Conservation (phyloP, 371 early-diverging fungal species). For the Zychaea mexicana region DNA sequence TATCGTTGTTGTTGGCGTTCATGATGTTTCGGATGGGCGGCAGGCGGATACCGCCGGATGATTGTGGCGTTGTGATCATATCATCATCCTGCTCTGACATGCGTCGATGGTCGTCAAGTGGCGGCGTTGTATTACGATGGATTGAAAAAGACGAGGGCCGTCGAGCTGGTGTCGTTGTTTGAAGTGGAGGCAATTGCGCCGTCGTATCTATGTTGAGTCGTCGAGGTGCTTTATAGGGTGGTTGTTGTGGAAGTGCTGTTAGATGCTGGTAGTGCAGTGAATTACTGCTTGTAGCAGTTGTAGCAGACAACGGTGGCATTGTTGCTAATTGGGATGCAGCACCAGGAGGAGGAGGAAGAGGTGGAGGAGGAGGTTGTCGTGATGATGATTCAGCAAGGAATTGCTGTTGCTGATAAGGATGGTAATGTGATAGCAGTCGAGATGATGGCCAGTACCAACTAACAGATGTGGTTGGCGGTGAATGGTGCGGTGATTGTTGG, state of each 20-base stretch:
- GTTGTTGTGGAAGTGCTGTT: background rate
- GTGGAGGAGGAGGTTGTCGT: background rate
- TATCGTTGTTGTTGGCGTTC: background rate
- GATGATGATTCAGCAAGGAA: too few relatives aligned
- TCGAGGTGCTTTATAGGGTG: background rate
- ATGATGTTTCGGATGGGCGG: conserved; percentile 9
- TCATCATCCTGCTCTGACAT: background rate
- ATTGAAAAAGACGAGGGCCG: conserved; percentile 6
- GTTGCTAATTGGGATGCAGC: background rate
- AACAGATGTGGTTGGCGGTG: background rate
- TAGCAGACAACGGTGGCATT: background rate
- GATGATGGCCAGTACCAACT: conserved; percentile 11
- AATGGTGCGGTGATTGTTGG: conserved; percentile 5
- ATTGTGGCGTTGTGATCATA: background rate
- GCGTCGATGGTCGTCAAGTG: background rate
- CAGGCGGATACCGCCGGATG: background rate
- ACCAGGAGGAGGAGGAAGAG: background rate
- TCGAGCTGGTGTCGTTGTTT: background rate
- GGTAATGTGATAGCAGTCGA: background rate
- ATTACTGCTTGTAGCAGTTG: background rate
- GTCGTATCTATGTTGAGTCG: background rate
- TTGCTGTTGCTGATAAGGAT: too few relatives aligned
- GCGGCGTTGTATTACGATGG: background rate
- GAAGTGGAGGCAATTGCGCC: background rate
- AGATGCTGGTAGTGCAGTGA: background rate